Evolutionary conservation across 805 yeast species (phyloP).

Genomic region (Saturnispora besseyi): DNA sequence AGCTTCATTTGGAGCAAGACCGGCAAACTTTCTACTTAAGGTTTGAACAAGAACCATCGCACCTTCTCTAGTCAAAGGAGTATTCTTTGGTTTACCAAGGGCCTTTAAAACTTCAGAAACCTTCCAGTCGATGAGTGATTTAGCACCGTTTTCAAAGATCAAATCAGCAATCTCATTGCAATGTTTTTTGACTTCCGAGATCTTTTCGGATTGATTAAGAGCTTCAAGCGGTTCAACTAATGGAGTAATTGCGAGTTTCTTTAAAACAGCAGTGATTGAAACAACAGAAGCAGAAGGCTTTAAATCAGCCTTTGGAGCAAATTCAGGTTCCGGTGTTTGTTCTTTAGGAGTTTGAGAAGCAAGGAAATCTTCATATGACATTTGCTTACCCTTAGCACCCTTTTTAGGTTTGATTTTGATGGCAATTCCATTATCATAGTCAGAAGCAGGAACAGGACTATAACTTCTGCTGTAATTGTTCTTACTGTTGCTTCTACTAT

Average conservation of each 20-base stretch:
- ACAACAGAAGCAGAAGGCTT: conserved; percentile 40
- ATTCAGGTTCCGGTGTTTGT: not conserved
- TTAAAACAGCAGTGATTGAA: conserved; percentile 60
- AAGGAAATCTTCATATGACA: conserved; percentile 3
- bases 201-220: conserved; percentile 41
- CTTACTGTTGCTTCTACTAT: not conserved
- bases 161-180: conserved; percentile 44
- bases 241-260: conserved; percentile 57
- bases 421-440: conserved; percentile 1
- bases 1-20: conserved; percentile 66
- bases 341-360: not conserved
- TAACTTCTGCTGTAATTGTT: not conserved
- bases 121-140: conserved; percentile 54
- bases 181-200: conserved; percentile 47
- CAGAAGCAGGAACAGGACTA: not conserved
- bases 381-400: conserved; percentile 1
- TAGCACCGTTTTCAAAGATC: conserved; percentile 37
- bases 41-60: conserved; percentile 53
- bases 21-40: conserved; percentile 50
- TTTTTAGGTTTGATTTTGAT: conserved; percentile 3
- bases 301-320: not conserved
- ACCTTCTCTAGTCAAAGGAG: conserved; percentile 69
- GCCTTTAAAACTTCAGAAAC: conserved; percentile 54
- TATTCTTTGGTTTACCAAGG: conserved; percentile 63
- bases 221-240: conserved; percentile 47